Percentiles rank a stretch among this genome's conserved stretches.
Evolutionary conservation across 345 rosid species (phyloP).

Genomic region (Rubroshorea leprosula): DNA sequence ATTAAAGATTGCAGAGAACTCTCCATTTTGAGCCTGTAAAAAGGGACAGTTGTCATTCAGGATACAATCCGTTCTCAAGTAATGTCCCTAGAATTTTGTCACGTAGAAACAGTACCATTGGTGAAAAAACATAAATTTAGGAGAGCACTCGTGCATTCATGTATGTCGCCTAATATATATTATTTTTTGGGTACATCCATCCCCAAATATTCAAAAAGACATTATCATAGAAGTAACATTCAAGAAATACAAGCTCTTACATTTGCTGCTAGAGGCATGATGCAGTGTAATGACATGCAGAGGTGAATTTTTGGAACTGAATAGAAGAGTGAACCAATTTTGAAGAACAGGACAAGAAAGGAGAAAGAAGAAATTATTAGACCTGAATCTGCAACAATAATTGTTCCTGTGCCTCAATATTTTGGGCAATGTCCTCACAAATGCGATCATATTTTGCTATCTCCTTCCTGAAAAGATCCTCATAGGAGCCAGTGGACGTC

Average conservation of each 20-base stretch:
- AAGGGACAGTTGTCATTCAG: constrained; percentile 17
- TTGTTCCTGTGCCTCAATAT: constrained; percentile 90
- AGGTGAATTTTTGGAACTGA: neutral
- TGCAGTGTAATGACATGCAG: neutral
- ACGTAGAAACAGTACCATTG: neutral
- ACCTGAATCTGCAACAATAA: constrained; percentile 91
- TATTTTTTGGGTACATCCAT: too few species aligned
- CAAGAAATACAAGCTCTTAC: neutral
- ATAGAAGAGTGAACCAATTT: neutral
- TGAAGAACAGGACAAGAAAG: neutral
- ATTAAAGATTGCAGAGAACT: constrained; percentile 70
- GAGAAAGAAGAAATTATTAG: neutral
- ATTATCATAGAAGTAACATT: neutral
- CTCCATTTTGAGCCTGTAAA: constrained; percentile 82
- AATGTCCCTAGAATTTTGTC: constrained; percentile 6
- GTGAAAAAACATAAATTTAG: neutral
- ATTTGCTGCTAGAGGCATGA: neutral
- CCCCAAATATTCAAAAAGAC: too few species aligned
- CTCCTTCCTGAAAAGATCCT: constrained; percentile 96
- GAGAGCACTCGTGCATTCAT: too few species aligned
- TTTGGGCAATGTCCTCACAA: constrained; percentile 78
- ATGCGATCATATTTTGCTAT: constrained; percentile 79
- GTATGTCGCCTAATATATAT: too few species aligned
- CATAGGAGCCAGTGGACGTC: constrained; percentile 81
- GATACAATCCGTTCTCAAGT: neutral